Conservation (phyloP, 202 grass and related monocot species). For the Alloteropsis angusta region DNA sequence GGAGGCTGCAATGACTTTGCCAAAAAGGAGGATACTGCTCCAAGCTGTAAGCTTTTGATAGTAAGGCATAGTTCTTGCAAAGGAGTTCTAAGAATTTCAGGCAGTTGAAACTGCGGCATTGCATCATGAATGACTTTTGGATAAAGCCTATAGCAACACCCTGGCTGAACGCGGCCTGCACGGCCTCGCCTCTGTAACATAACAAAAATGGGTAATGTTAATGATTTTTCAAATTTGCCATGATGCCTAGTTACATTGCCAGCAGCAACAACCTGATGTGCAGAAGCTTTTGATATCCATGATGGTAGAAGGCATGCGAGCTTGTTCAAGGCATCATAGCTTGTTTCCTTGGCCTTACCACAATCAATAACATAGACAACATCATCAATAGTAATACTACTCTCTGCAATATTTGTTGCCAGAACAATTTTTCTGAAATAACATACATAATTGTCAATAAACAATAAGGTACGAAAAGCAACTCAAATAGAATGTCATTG, state of each 20-base stretch:
- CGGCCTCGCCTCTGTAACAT: slow-evolving; percentile 76
- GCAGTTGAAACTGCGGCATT: slow-evolving; percentile 90
- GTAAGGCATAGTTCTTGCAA: slow-evolving; percentile 95
- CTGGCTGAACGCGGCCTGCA: slow-evolving; percentile 82
- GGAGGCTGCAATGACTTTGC: slow-evolving; percentile 91
- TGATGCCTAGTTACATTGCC: not conserved
- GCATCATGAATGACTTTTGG: slow-evolving; percentile 83
- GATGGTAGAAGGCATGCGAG: slow-evolving; percentile 83
- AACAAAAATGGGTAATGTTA: not conserved
- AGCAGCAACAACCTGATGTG: slow-evolving; percentile 59
- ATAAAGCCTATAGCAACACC: slow-evolving; percentile 86
- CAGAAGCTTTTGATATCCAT: slow-evolving; percentile 99
- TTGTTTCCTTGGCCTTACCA: slow-evolving; percentile 97
- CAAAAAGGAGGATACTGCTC: slow-evolving; percentile 66
- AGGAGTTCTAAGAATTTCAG: slow-evolving; percentile 97
- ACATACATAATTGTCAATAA: slow-evolving; percentile 28
- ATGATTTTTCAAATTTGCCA: slow-evolving; percentile 12
- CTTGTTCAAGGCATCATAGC: slow-evolving; percentile 99
- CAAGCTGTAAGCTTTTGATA: slow-evolving; percentile 91
- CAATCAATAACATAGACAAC: slow-evolving; percentile 98
- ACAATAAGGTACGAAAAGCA: not conserved
- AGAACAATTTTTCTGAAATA: slow-evolving; percentile 94
- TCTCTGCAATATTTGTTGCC: slow-evolving; percentile 94
- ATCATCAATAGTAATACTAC: slow-evolving; percentile 98
- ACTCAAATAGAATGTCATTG: not conserved